Base-by-base conservation (phyloP, 192 early-diverging fungal genomes). In the Haplosporangium gracile region DNA sequence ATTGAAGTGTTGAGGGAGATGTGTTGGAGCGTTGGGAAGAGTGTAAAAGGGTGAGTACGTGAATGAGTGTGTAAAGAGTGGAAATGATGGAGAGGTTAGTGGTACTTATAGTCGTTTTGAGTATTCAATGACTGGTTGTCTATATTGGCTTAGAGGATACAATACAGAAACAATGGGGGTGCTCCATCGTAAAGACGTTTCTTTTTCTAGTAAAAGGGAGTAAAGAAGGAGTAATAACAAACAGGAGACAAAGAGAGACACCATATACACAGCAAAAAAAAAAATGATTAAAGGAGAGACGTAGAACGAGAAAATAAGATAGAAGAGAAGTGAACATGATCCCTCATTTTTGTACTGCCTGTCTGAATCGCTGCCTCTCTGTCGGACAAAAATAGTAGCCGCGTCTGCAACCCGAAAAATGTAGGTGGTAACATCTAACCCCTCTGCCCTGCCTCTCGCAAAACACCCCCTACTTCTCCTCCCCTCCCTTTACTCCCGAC, bases 321-420 rank as follows among this genome's bases (percentile, higher is more conserved):
- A 26, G n/a, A 60, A 53, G 20, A 24, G 24, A 26, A 9, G 57
- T n/a, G 57, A n/a, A 65, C 60, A 65, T 65, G 60, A 65, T 65
- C 60, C 60, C 29, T 65, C 26, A 0, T 15, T 26, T 57, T 45
- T 45, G 43, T 65, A 32, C 29, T 65, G 60, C 60, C 2, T 15
- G 29, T 65, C 60, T 34, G 9, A 15, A 10, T 24, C 60, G 8
- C 57, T 10, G 57, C n/a, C 57, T 63, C 9, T 26, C 57, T 29
- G 29, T 65, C 60, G 60, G 29, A 65, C 60, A 65, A 65, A 65
- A 65, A 65, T 65, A 63, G 57, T 63, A 11, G 26, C 53, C 60
- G 60, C 11, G 26, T 32, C 29, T 65, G 29, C 29, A 32, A 15
- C 29, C 3, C 18, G 49, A 65, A 32, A 32, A 10, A 57, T 26